Base-by-base conservation (phyloP, 73 alveolate species). In the Urostyla sp. region DNA sequence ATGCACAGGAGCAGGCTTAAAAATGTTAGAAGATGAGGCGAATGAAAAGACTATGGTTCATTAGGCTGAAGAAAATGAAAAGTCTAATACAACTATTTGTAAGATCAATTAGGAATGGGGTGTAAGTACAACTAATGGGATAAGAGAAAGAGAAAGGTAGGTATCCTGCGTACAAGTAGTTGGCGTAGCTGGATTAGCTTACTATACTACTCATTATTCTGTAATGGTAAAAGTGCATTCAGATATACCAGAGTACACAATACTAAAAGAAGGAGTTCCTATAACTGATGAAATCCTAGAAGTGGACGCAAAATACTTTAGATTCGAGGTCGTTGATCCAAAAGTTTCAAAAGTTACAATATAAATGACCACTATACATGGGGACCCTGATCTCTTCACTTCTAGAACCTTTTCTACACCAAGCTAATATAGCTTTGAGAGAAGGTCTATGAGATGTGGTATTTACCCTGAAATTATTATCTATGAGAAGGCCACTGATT, bases 321-420 rank as follows among this genome's bases (percentile, higher is more conserved):
- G 18, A 3, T 5, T 77, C 16, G 3, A 28, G 11, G 30, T 58
- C 6, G 21, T 43, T 38, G 73, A 77, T 20, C 75, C 75, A 20
- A 28, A 57, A 0, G 80, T 59, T 1, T 30, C 2, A 3, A 45
- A 38, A 30, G 49, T 77, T 1, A 58, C 43, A 1, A 58, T 77
- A 44, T 34, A 77, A 34, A 18, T 77, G 58, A 77, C 88, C 1
- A 59, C 77, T 8, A 59, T 77, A 45, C 88, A 77, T 45, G 88
- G 88, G 13, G 77, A 77, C 35, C 79, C 88, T 10, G 88, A 77
- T 38, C 20, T 77, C 10, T 77, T 55, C 67, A 78, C 49, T 3
- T 46, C 72, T 27, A 8, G 83, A 6, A 8, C 31, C 4, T 20
- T 54, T 15, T 27, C 40, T 5, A 34, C 49, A 5, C 67, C 67